Percentiles rank a stretch among this genome's conserved stretches.
Evolutionary conservation across 495 filamentous ascomycete genomes (phyloP).

Genomic region (Delitschia confertaspora): DNA sequence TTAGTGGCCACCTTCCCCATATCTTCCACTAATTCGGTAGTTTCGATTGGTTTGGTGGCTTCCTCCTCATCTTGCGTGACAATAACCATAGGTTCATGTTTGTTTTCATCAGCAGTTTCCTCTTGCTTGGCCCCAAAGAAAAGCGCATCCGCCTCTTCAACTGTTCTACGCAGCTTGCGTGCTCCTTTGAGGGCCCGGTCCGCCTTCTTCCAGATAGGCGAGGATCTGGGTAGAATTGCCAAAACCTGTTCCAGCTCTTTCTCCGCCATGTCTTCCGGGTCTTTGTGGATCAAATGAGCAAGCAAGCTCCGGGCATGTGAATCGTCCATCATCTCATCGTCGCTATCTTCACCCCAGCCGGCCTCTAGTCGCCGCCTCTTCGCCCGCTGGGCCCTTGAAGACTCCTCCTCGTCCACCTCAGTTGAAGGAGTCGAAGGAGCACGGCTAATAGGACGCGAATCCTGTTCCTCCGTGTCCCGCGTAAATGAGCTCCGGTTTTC

Average conservation of each 20-base stretch:
- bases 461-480: slow-evolving; percentile 70
- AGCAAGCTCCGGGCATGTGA: slow-evolving; percentile 29
- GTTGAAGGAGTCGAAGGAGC: slow-evolving; percentile 57
- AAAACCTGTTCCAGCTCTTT: slow-evolving; percentile 37
- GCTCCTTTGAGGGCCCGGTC: slow-evolving; percentile 31
- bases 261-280: slow-evolving; percentile 38
- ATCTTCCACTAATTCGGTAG: slow-evolving; percentile 23
- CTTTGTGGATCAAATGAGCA: slow-evolving; percentile 37
- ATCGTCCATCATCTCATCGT: slow-evolving; percentile 36
- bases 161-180: slow-evolving; percentile 55
- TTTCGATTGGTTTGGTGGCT: slow-evolving; percentile 37
- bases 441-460: slow-evolving; percentile 71
- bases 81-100: slow-evolving; percentile 17
- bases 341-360: slow-evolving; percentile 32
- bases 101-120: slow-evolving; percentile 12
- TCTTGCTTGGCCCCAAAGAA: slow-evolving; percentile 16
- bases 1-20: slow-evolving; percentile 38
- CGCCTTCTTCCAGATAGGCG: slow-evolving; percentile 65
- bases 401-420: slow-evolving; percentile 44
- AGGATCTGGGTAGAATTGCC: slow-evolving; percentile 37
- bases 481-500: slow-evolving; percentile 47
- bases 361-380: slow-evolving; percentile 35
- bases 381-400: slow-evolving; percentile 21
- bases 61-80: slow-evolving; percentile 36
- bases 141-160: slow-evolving; percentile 70